Evolutionary conservation across 257 asterid species (phyloP).

Genomic region (Linaria vulgaris): DNA sequence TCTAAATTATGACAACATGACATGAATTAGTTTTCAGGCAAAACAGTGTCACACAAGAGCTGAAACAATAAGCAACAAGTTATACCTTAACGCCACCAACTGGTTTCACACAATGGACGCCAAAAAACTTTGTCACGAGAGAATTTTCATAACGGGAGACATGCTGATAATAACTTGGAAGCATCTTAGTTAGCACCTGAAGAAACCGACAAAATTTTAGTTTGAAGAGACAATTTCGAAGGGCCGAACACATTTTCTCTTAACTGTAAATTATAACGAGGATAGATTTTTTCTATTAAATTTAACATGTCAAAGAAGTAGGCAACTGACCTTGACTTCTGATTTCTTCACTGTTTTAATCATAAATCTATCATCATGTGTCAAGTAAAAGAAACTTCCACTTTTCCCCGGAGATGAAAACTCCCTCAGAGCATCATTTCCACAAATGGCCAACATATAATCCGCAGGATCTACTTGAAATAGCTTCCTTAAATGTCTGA

Average conservation of each 20-base stretch:
- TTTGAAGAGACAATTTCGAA: constrained; percentile 8
- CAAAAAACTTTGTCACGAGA: constrained; percentile 84
- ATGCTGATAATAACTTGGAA: constrained; percentile 78
- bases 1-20: constrained; percentile 39
- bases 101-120: constrained; percentile 98
- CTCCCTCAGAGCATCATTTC: constrained; percentile 89
- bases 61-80: constrained; percentile 1
- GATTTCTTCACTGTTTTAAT: constrained; percentile 97
- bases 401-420: constrained; percentile 99
- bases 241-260: not conserved
- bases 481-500: constrained; percentile 81
- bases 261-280: constrained; percentile 4
- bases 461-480: constrained; percentile 97
- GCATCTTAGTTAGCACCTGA: constrained; percentile 96
- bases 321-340: constrained; percentile 91
- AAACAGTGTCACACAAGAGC: constrained; percentile 7
- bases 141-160: constrained; percentile 81
- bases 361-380: constrained; percentile 97
- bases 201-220: constrained; percentile 28
- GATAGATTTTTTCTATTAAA: not conserved
- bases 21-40: constrained; percentile 23
- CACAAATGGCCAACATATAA: constrained; percentile 95
- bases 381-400: constrained; percentile 92
- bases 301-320: constrained; percentile 30
- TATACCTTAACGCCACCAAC: constrained; percentile 91